Percentiles rank a stretch among this genome's conserved stretches.
Evolutionary conservation across 2,329 filamentous ascomycete species (phyloP).

Genomic region (Cladophialophora chaetospira): DNA sequence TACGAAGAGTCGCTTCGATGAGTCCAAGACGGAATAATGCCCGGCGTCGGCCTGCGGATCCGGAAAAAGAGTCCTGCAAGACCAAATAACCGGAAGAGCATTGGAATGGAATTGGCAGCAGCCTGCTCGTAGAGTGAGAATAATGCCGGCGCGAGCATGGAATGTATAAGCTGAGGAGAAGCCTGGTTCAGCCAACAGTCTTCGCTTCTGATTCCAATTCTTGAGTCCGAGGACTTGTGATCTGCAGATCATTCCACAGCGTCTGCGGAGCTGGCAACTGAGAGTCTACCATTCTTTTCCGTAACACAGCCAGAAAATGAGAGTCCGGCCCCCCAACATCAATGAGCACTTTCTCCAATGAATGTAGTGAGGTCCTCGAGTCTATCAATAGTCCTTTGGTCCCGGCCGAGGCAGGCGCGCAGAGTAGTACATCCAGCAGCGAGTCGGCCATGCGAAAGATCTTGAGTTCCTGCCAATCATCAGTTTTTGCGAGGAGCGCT

Average conservation of each 20-base stretch:
- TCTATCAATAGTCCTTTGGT: background rate
- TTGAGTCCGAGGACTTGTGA: background rate
- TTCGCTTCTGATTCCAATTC: background rate
- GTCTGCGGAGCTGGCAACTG: background rate
- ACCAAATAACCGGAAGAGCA: too few relatives aligned
- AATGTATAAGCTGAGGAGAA: too few relatives aligned
- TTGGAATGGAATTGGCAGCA: too few relatives aligned
- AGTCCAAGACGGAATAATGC: too few relatives aligned
- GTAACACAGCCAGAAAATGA: background rate
- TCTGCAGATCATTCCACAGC: constrained; percentile 2
- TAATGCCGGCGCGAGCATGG: too few relatives aligned
- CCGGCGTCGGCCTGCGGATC: too few relatives aligned
- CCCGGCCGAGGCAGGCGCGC: background rate
- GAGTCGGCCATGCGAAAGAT: constrained; percentile 10
- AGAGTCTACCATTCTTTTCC: constrained; percentile 7
- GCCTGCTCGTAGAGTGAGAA: too few relatives aligned
- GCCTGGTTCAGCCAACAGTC: background rate
- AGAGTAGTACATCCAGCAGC: constrained; percentile 10
- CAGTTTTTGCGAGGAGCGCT: background rate
- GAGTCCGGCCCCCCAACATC: constrained; percentile 5
- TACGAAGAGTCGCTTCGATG: too few relatives aligned
- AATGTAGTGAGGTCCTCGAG: constrained; percentile 4
- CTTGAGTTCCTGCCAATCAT: constrained; percentile 12
- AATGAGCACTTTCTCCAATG: constrained; percentile 5
- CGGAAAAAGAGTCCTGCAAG: background rate